Base-by-base conservation (phyloP, 805 yeast species). In the Saccharomycopsis schoenii region DNA sequence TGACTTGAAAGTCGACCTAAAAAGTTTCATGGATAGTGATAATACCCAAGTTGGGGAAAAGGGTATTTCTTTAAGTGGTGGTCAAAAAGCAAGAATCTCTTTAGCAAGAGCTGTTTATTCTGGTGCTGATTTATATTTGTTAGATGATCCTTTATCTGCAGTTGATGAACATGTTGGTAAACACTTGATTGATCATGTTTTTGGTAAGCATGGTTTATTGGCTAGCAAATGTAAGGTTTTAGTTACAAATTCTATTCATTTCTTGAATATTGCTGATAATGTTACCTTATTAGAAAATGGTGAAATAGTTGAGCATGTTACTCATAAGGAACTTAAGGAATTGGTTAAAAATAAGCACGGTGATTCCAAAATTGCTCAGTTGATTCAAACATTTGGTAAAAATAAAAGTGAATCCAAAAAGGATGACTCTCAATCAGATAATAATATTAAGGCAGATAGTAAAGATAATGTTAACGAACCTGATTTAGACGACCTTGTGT, bases 121-220 rank as follows among this genome's bases (percentile, higher is more conserved):
- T 12, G 80, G 98, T 66, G 96, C 98, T 2, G 98, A 94, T 69
- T 83, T 94, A 37, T 91, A 89, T 71, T 74, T 94, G 50, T 74
- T 94, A 65, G 99, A 94, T 72, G 99, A 94, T 73, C 89, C 96
- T 10, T 79, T 94, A 62, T 87, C 96, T 71, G 99, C 99, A 29
- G 99, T 94, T 51, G 99, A 94, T 74, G 97, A 91, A 68, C 99
- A 94, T 71, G 99, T 94, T 65, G 93, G 97, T 12, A 84, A 83
- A 66, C 96, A 90, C 69, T 77, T 94, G 67, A 84, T 88, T 66
- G 85, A 84, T 66, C 84, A 88, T 68, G 97, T 92, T 21, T 77
- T 92, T 61, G 96, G 97, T 21, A 83, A 89, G 15, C 74, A 80
- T 39, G 97, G 97, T 63, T 76, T 92, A 66, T 76, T 92, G 67